Conservation (phyloP, 2,329 filamentous ascomycete species). For the Phialemonium atrogriseum region DNA sequence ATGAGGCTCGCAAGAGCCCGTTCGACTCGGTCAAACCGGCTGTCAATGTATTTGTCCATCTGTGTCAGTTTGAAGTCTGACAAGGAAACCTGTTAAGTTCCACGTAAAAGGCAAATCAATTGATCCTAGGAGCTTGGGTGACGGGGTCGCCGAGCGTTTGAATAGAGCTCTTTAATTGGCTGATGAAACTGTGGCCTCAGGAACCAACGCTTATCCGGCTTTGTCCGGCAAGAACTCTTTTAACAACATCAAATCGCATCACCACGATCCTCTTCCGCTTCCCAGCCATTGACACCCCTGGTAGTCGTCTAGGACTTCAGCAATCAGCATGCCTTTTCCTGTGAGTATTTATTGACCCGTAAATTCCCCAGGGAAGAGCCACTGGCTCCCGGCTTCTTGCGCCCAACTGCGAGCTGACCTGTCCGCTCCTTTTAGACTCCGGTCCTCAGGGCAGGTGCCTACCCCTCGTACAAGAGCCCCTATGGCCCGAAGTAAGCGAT, state of each 20-base stretch:
- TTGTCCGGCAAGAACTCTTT: conserved; percentile 23
- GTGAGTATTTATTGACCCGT: conserved; percentile 15
- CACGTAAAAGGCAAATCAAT: no score
- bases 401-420: conserved; percentile 19
- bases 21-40: conserved; percentile 58
- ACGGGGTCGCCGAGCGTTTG: no score
- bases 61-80: conserved; percentile 6
- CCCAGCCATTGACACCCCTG: conserved; percentile 16
- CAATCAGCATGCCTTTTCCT: conserved; percentile 18
- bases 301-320: conserved; percentile 11
- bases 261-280: conserved; percentile 2
- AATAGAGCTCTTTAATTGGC: conserved; percentile 11
- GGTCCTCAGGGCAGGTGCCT: conserved; percentile 29
- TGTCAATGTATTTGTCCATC: conserved; percentile 57
- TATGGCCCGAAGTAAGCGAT: conserved; percentile 58
- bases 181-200: conserved; percentile 18
- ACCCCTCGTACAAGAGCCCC: conserved; percentile 47
- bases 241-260: conserved; percentile 12
- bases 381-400: no score
- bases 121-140: conserved; percentile 1
- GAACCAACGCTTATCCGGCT: conserved; percentile 17
- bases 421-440: conserved; percentile 30
- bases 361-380: no score
- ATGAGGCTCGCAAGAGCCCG: conserved; percentile 60
- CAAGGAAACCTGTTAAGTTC: no score